Conservation (phyloP, 176 grass and related monocot species). For the sorghum (Sorghum bicolor) region Sorghum_bicolor_NCBIv3 NC_012870.2:3028001-3028500, state of each 20-base stretch:
- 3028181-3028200: slow-evolving; percentile 12
- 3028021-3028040: neutral
- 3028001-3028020: neutral
- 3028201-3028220: slow-evolving; percentile 67
- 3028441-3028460: slow-evolving; percentile 88
- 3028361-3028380: slow-evolving; percentile 72
- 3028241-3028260: slow-evolving; percentile 87
- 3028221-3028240: slow-evolving; percentile 96
- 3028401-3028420: slow-evolving; percentile 90
- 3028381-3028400: slow-evolving; percentile 94
- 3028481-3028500: slow-evolving; percentile 12
- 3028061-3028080: neutral
- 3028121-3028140: neutral
- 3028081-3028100: neutral
- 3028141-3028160: neutral
- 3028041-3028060: neutral
- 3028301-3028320: neutral
- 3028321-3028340: slow-evolving; percentile 22
- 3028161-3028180: neutral
- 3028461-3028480: slow-evolving; percentile 77
- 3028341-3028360: slow-evolving; percentile 25
- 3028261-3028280: slow-evolving; percentile 30
- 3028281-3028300: neutral
- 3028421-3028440: slow-evolving; percentile 86
- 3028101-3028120: neutral